Percentiles rank a stretch among this genome's conserved stretches.
Evolutionary conservation across 768 basidiomycete species (phyloP).

Genomic region (Tulasnella calospora): DNA sequence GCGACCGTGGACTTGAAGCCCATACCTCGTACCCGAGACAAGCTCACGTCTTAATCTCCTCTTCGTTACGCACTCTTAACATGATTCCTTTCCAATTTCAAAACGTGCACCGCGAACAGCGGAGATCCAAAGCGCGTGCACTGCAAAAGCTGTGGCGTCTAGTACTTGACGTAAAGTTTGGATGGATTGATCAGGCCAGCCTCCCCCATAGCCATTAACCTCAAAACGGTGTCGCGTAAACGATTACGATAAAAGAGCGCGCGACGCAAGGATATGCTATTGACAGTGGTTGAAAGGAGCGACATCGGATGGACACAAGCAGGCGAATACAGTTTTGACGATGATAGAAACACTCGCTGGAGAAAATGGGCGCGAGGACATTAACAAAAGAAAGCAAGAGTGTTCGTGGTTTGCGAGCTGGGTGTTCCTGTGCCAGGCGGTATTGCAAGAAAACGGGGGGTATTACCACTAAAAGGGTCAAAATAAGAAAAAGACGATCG

Average conservation of each 20-base stretch:
- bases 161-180: not conserved
- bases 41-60: not conserved
- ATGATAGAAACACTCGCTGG: not conserved
- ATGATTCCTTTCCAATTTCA: not conserved
- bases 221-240: not conserved
- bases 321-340: not conserved
- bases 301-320: not conserved
- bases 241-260: not conserved
- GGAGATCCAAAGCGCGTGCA: not conserved
- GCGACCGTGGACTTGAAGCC: not conserved
- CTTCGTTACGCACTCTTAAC: not conserved
- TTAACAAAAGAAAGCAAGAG: not conserved
- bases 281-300: not conserved
- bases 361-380: not conserved
- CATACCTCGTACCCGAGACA: not conserved
- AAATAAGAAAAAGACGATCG: not conserved
- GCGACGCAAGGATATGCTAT: not conserved
- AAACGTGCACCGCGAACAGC: not conserved
- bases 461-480: not conserved
- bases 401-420: not conserved
- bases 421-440: slow-evolving; percentile 6
- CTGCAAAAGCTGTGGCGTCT: not conserved
- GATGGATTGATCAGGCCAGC: not conserved
- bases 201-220: not conserved
- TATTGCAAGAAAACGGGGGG: not conserved